Conservation (phyloP, 306 rosid species). For the Calophaca sinica region DNA sequence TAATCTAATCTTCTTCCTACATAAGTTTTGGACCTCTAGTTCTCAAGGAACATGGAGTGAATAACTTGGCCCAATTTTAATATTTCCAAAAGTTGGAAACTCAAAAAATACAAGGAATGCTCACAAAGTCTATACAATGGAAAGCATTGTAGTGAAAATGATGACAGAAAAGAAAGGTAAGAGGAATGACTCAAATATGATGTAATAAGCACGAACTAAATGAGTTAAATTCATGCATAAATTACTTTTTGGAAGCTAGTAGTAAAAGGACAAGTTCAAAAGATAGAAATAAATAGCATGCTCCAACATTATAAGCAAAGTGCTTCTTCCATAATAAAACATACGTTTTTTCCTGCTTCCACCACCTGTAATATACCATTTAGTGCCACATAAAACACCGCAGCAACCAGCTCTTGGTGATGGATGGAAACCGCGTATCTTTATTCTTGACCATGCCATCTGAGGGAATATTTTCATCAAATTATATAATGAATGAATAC, state of each 20-base stretch:
- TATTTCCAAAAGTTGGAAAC: constrained; percentile 13
- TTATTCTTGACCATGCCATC: constrained; percentile 98
- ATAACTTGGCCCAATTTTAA: constrained; percentile 1
- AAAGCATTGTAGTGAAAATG: not conserved
- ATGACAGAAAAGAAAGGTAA: not conserved
- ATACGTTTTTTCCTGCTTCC: constrained; percentile 93
- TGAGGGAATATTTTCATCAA: constrained; percentile 51
- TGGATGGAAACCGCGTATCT: constrained; percentile 85
- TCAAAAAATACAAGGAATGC: not conserved
- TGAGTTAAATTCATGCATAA: not conserved
- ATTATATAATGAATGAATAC: constrained; percentile 39
- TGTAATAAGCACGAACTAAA: not conserved
- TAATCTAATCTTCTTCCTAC: not conserved
- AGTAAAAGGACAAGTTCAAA: not conserved
- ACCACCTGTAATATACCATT: constrained; percentile 94
- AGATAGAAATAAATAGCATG: constrained; percentile 28
- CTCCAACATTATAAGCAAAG: not conserved
- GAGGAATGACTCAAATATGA: not conserved
- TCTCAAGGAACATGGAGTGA: constrained; percentile 18
- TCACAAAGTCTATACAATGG: constrained; percentile 21
- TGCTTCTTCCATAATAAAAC: constrained; percentile 41
- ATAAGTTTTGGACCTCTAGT: not conserved
- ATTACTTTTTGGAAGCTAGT: not conserved
- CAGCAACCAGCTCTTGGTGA: constrained; percentile 92
- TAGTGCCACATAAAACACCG: constrained; percentile 80